Evolutionary conservation across 2,329 filamentous ascomycete genomes (phyloP), one percentile per base, ranked within the genome.

Genomic region (Clonostachys chloroleuca): DNA sequence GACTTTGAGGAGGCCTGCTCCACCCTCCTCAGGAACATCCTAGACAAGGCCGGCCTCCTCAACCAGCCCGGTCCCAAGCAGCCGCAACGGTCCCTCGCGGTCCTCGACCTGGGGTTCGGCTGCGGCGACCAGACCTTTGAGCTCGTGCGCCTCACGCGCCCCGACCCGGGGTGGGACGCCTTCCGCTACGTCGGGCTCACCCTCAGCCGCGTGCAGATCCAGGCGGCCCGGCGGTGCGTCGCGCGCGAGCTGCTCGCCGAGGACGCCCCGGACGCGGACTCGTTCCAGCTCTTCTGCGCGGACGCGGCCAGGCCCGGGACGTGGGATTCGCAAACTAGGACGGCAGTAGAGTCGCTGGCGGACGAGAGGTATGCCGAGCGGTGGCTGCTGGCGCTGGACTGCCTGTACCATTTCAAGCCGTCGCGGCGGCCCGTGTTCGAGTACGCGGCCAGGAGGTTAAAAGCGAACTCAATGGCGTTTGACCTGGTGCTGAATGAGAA

Each of bases 71-170:
- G 42, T 8, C 12, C 3, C 34, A 30, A 10, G 24, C 12, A n/a
- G 34, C 13, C 50, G 6, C 30, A 48, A 18, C 34, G 48, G 12
- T 47, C 53, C 7, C 51, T 70, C 6, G 58, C 66, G 4, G 62
- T 78, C 10, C 60, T 83, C 1, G 79, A 83, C 49, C 63, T 82
- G 2, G 79, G 80, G 3, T 77, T 81, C 50, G 79, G 80, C 10
- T 83, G 80, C 51, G 80, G 80, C 34, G 78, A 83, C 52, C 80
- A 83, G 56, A 77, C 71, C 0, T 56, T 75, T 17, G 69, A 74
- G 47, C 54, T 81, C 20, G 66, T 62, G 2, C 58, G 56, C 12
- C 55, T 62, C 20, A 50, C 61, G 5, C 44, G 52, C 16, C 47
- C 49, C 5, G 39, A 53, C 5, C 45, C 45, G 3, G 45, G 51